A percentile compares a stretch with the other conserved stretches of the same genome.
phyloP scores from a whole-genome alignment of 2,329 filamentous ascomycete species.

The Davidsoniella virescens region DNA sequence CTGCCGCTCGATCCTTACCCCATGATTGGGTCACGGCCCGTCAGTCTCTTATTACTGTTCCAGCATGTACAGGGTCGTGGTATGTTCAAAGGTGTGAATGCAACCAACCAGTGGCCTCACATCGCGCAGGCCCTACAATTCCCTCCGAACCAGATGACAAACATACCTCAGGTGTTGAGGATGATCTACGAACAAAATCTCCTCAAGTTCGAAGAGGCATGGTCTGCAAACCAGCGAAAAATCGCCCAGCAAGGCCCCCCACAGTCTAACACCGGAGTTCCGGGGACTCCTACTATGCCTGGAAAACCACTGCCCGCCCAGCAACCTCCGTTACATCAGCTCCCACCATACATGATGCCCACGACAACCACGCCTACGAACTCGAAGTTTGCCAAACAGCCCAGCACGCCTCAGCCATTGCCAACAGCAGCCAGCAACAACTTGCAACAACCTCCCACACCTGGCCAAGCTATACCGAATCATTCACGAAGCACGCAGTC shows the following conservation, averaged over 20 bases:
- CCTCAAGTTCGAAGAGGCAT: constrained; percentile 58
- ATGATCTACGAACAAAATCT: constrained; percentile 63
- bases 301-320: constrained; percentile 11
- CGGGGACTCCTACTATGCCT: constrained; percentile 19
- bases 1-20: constrained; percentile 62
- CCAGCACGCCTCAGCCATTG: constrained; percentile 16
- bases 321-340: constrained; percentile 25
- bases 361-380: neutral
- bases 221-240: constrained; percentile 36
- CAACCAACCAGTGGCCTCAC: constrained; percentile 54
- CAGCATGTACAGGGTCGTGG: constrained; percentile 57
- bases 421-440: constrained; percentile 15
- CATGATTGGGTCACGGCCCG: constrained; percentile 51
- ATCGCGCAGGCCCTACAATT: constrained; percentile 52
- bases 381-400: constrained; percentile 8
- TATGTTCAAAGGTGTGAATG: constrained; percentile 58
- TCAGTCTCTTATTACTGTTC: constrained; percentile 66
- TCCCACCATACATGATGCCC: constrained; percentile 25
- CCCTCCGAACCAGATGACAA: constrained; percentile 44
- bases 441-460: constrained; percentile 10
- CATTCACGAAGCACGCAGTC: constrained; percentile 12
- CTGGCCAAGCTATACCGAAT: constrained; percentile 24
- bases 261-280: neutral
- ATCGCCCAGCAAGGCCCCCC: constrained; percentile 25
- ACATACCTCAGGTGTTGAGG: constrained; percentile 53